Evolutionary conservation across 352 stramenopile species (phyloP), one percentile per base, ranked within the genome.

Genomic region (Phytophthora idaei): DNA sequence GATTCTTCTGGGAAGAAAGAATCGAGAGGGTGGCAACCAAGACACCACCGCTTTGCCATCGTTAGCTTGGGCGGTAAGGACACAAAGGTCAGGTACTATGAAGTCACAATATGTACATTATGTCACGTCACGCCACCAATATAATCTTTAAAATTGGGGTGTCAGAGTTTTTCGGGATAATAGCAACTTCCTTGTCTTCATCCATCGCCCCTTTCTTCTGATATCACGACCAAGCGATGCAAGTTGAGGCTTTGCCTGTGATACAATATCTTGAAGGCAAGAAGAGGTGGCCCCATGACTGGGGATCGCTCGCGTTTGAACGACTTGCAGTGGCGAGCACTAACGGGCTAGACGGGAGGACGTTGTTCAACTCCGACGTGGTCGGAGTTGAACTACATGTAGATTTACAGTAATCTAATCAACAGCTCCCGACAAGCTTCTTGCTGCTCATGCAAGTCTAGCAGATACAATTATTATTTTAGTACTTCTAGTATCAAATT

Each of bases 191-290:
- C 8, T 42, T 42, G 36, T 42, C 10, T 42, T 5, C 36, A 42
- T 42, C 8, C 36, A 15, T 5, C 36, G 8, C 36, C 11, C 29
- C 29, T 34, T 34, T 34, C 29, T 34, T 1, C 7, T 7, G 7
- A 2, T 34, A 34, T 34, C 29, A 42, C 36, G 36, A 42, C 36
- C 8, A 15, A 15, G 15, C 21, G 46, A 51, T 45, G 5, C 52
- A 54, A 59, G 42, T 64, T 69, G 61, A 69, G 62, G 47, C 56
- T 69, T 64, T 69, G 53, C 47, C 37, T 48, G 11, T 17, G 44
- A 37, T 42, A 7, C 44, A 31, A 32, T 53, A 64, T 57, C 32
- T 70, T 63, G 53, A 64, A 60, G 61, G n/a, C 17, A 48, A 48
- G 42, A 45, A 21, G 17, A 21, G 17, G 17, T 21, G 17, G 17